Conservation (phyloP, 129 eudicot species). For the Lonicera japonica region DNA sequence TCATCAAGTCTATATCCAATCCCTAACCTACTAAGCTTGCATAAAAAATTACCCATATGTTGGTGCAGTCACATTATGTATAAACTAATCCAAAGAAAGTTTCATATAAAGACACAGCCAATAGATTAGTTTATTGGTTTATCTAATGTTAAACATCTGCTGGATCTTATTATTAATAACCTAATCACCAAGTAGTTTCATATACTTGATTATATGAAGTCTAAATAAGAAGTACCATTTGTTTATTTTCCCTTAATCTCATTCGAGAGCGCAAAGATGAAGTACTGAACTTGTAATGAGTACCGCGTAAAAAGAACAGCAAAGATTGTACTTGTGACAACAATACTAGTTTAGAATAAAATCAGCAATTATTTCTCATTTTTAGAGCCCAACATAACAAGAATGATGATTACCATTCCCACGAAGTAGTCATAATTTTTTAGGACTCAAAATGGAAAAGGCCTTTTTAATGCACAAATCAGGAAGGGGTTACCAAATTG, state of each 20-base stretch:
- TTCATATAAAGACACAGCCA: not conserved
- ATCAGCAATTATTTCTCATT: conserved; percentile 29
- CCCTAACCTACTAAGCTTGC: conserved; percentile 9
- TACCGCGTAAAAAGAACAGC: too few species aligned
- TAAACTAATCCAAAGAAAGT: not conserved
- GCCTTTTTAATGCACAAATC: conserved; percentile 15
- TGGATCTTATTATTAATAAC: not conserved
- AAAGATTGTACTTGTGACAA: not conserved
- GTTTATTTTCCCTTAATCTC: not conserved
- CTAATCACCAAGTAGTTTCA: not conserved
- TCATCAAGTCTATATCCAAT: conserved; percentile 23
- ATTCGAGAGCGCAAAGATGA: conserved; percentile 3
- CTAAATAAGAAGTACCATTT: not conserved
- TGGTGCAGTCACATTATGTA: not conserved
- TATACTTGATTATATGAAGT: not conserved
- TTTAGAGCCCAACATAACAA: conserved; percentile 12
- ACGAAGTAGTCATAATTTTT: conserved; percentile 10
- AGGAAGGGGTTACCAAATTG: conserved; percentile 39
- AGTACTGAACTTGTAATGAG: not conserved
- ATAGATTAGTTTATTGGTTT: too few species aligned
- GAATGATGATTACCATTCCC: conserved; percentile 16
- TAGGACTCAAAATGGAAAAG: not conserved
- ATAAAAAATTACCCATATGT: not conserved
- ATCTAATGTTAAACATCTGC: not conserved
- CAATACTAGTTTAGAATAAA: too few species aligned